Conservation (phyloP, 352 stramenopile species). For the Globisporangium solare region DNA sequence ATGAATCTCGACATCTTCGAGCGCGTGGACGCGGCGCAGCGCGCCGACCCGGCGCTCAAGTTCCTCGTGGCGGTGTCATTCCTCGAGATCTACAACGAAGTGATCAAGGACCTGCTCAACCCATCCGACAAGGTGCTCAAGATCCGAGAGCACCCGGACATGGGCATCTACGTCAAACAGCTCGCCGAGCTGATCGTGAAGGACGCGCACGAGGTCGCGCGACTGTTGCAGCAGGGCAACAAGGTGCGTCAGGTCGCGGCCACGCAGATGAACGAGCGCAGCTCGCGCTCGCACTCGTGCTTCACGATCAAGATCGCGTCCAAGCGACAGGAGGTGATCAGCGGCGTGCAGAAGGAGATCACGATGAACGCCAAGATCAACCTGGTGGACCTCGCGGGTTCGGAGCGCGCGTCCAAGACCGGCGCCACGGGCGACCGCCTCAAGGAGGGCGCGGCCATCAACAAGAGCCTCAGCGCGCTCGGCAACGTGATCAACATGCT, state of each 20-base stretch:
- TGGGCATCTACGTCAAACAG: conserved; percentile 93
- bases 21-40: conserved; percentile 29
- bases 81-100: conserved; percentile 95
- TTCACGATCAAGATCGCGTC: conserved; percentile 91
- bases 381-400: conserved; percentile 90
- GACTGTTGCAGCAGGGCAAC: conserved; percentile 87
- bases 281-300: conserved; percentile 85
- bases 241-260: conserved; percentile 84
- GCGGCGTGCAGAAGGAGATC: conserved; percentile 59
- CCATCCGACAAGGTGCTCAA: conserved; percentile 89
- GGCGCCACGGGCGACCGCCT: conserved; percentile 80
- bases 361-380: conserved; percentile 89
- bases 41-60: conserved; percentile 40
- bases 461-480: conserved; percentile 89
- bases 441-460: conserved; percentile 91
- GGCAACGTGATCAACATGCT: conserved; percentile 93
- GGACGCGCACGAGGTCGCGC: conserved; percentile 65
- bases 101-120: conserved; percentile 93
- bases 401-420: conserved; percentile 85
- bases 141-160: conserved; percentile 89
- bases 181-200: conserved; percentile 84
- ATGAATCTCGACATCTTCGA: conserved; percentile 88
- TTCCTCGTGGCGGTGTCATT: conserved; percentile 91
- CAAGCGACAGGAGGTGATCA: conserved; percentile 58
- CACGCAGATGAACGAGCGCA: conserved; percentile 92